phyloP scores from a whole-genome alignment of 208 protist species.

The Tritrichomonas foetus region DNA sequence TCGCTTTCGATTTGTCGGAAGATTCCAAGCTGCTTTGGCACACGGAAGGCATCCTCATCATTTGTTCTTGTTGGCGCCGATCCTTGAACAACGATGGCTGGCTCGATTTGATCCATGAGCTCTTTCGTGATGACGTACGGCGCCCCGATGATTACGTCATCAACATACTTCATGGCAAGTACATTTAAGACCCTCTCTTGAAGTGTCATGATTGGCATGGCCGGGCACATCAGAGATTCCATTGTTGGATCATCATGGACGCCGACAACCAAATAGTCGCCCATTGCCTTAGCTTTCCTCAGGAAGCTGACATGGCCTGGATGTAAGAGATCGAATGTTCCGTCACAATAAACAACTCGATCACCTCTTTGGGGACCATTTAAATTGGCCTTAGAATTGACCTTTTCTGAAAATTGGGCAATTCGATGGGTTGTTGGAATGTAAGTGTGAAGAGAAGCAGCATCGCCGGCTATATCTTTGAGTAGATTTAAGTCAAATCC shows the following conservation, averaged over 20 bases:
- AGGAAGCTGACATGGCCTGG: constrained; percentile 60
- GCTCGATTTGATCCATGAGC: constrained; percentile 63
- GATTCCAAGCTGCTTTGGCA: constrained; percentile 35
- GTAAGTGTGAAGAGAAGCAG: constrained; percentile 47
- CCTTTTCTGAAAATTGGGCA: constrained; percentile 89
- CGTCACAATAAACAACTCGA: constrained; percentile 87
- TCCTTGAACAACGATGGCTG: not conserved
- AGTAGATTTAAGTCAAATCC: not conserved
- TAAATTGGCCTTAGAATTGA: too few species aligned
- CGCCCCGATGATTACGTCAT: constrained; percentile 95
- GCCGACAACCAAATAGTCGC: constrained; percentile 88
- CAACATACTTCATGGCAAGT: constrained; percentile 85
- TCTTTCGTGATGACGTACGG: constrained; percentile 77
- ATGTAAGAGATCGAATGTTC: constrained; percentile 89
- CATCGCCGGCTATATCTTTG: not conserved
- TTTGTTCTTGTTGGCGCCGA: not conserved
- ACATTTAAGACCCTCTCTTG: constrained; percentile 90
- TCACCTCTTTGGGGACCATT: constrained; percentile 66
- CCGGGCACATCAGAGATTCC: constrained; percentile 61
- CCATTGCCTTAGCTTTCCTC: constrained; percentile 73
- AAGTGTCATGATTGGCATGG: constrained; percentile 97
- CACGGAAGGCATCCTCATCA: not conserved
- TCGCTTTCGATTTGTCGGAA: not conserved
- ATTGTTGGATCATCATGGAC: too few species aligned
- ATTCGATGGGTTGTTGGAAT: constrained; percentile 82